A percentile compares a stretch with the other conserved stretches of the same genome.
phyloP scores from a whole-genome alignment of 345 rosid species.

The Iberis pinnata region DNA sequence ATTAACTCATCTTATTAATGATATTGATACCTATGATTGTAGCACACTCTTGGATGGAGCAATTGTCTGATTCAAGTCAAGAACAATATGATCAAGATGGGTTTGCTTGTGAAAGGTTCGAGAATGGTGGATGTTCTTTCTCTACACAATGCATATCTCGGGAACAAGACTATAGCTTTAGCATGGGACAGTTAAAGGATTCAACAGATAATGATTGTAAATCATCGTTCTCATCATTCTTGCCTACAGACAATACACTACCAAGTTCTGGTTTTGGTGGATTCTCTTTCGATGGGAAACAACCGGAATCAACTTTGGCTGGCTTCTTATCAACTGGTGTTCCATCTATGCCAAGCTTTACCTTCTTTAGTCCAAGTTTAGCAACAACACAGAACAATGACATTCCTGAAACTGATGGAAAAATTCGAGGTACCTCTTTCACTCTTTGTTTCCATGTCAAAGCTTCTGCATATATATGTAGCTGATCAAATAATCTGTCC shows the following conservation, averaged over 20 bases:
- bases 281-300: constrained; percentile 48
- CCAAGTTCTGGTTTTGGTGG: constrained; percentile 28
- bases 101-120: constrained; percentile 32
- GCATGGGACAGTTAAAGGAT: constrained; percentile 28
- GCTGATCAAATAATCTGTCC: neutral
- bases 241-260: constrained; percentile 28
- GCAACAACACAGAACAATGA: constrained; percentile 21
- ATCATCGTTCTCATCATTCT: constrained; percentile 54
- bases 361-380: constrained; percentile 46
- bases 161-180: constrained; percentile 57
- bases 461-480: neutral
- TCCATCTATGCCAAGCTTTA: constrained; percentile 63
- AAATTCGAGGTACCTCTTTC: constrained; percentile 36
- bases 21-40: constrained; percentile 4
- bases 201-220: constrained; percentile 38
- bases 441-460: neutral
- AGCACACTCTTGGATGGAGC: constrained; percentile 75
- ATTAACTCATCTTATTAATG: neutral
- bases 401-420: constrained; percentile 21
- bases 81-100: constrained; percentile 32
- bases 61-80: constrained; percentile 31
- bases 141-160: constrained; percentile 33
- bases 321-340: constrained; percentile 36
- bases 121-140: constrained; percentile 38
- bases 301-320: constrained; percentile 31